Evolutionary conservation across 768 basidiomycete genomes (phyloP), one percentile per base, ranked within the genome.

Genomic region (Boletus pseudo-olivaceus): DNA sequence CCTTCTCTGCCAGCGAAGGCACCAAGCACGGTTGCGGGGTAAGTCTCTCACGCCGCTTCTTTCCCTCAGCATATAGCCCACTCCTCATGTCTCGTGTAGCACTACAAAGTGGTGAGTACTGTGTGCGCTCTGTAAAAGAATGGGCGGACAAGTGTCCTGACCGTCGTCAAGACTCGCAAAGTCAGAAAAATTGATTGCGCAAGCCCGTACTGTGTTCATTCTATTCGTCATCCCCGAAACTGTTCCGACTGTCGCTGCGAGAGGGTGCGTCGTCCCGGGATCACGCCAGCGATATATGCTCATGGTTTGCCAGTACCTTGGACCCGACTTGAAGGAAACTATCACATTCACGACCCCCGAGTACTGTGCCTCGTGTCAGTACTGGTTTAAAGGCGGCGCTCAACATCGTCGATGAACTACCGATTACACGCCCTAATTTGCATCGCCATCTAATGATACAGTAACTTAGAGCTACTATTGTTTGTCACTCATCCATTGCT

Each of bases 21-120:
- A 84, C 80, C 57, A 82, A 83, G 74, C 76, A 83, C 65, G 87
- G 85, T 65, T 91, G 89, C 68, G 88, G 88, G 67, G 69, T 64
- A 69, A 69, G 63, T 59, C 23, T 67, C 60, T 54, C 70, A 65
- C 70, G 69, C 64, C 10, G 7, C 50, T 51, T 30, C 37, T 14
- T 49, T 39, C 19, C 37, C 44, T 32, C 10, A 4, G 4, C 35
- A 23, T 23, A 11, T 12, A 9, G 53, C 52, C 52, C 52, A 59
- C 30, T 57, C 47, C 59, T 48, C 51, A 43, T 23, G 17, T 45
- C 62, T 41, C 42, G 23, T 56, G 48, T 58, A 81, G 78, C 90
- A 91, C 77, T 91, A 90, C 71, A 76, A 83, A 47, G 78, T 83
- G 62, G 85, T 86, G 52, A 61, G 82, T 75, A 73, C 64, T 74